Base-by-base conservation (phyloP, 2,329 filamentous ascomycete species). In the Fusarium setosum region DNA sequence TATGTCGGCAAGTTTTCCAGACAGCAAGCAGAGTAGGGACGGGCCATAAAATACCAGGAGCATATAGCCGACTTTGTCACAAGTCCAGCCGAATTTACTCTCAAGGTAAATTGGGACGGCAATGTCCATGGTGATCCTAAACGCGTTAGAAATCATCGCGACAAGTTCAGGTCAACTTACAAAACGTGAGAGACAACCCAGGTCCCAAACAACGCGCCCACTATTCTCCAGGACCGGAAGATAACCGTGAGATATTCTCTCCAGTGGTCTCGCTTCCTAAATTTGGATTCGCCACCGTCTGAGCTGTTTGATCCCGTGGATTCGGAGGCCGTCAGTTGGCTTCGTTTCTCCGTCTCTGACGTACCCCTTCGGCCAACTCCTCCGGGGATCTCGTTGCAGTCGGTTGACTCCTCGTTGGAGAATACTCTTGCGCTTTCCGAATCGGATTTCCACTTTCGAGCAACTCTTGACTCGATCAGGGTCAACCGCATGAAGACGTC, bases 101-200 rank as follows among this genome's bases (percentile, higher is more conserved):
- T 64, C 57, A 29, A 55, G 48, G 32, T 59, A 67, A 2, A 64
- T 37, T 0, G 55, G 63, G 7, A 56, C 29, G n/a, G 63, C 41
- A 15, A 60, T 41, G 24, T 64, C 57, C 23, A 67, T 47, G 1
- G 63, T 35, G 18, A 64, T 67, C 21, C 63, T 67, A 11, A 6
- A 24, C 17, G 0, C 6, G 24, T 67, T 40, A 61, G 38, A 3
- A 32, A 31, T 3, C 29, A 15, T 8, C 13, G 4, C 18, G 11
- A 10, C 15, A 18, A 13, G 7, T 6, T 11, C 15, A 13, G 12
- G 26, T 2, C 15, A 20, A 37, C 63, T 59, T 57, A 52, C 61
- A 64, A 18, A n/a, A 64, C 45, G n/a, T 67, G 61, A 18, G 63
- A 42, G n/a, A 45, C 34, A 2, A 48, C 63, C 60, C 56, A 63